These are phyloP conservation scores for Zopfochytrium polystomum DNA, from an alignment of 371 early-diverging fungal genomes.

Conservation along the genomic window DNA sequence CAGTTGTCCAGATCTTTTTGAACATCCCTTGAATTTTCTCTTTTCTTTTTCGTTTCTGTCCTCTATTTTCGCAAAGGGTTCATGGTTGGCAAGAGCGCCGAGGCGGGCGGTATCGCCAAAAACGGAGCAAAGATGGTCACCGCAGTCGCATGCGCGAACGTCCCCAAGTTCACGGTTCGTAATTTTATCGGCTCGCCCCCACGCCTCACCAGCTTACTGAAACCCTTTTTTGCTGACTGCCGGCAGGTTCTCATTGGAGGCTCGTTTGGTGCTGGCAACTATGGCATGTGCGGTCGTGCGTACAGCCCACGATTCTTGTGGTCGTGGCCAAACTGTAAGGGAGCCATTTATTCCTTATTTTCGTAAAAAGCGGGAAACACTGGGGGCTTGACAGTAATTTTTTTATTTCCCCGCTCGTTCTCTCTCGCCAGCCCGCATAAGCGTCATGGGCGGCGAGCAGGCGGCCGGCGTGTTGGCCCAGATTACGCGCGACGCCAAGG, in stretches of 20 bases:
- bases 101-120: conserved; percentile 96
- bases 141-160: conserved; percentile 91
- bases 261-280: conserved; percentile 87
- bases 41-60: neutral
- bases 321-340: conserved; percentile 87
- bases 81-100: conserved; percentile 96
- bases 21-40: conserved; percentile 34
- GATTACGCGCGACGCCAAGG: conserved; percentile 79
- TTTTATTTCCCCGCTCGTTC: no score
- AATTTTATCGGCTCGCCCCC: neutral
- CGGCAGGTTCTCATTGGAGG: conserved; percentile 58
- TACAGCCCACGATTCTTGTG: conserved; percentile 92
- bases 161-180: conserved; percentile 91
- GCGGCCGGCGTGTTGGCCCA: conserved; percentile 92
- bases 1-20: no score
- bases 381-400: no score
- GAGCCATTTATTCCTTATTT: no score
- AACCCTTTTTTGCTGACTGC: neutral
- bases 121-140: conserved; percentile 97
- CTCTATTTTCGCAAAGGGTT: conserved; percentile 47
- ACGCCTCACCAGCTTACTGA: no score
- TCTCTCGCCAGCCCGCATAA: conserved; percentile 73
- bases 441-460: conserved; percentile 98
- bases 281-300: conserved; percentile 98
- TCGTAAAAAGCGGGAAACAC: neutral